Percentiles rank a stretch among this genome's conserved stretches.
phyloP scores from a whole-genome alignment of 352 stramenopile genomes.

The Peronospora farinosa region DNA sequence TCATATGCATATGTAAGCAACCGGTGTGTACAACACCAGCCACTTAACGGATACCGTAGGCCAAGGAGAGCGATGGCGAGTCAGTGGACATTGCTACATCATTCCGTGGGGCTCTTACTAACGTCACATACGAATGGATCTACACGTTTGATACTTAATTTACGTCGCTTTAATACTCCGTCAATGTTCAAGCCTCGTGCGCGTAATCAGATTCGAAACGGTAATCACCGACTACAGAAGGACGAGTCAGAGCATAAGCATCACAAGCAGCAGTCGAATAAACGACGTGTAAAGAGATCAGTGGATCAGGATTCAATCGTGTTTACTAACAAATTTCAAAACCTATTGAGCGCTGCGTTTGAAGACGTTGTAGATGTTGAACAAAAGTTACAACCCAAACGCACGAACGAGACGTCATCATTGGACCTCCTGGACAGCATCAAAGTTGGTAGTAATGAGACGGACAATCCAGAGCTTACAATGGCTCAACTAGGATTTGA shows the following conservation, averaged over 20 bases:
- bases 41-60: conserved; percentile 22
- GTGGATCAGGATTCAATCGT: conserved; percentile 29
- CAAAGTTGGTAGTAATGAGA: conserved; percentile 13
- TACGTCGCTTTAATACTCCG: conserved; percentile 31
- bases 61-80: conserved; percentile 18
- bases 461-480: conserved; percentile 29
- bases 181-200: conserved; percentile 43
- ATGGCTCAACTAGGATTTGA: conserved; percentile 50
- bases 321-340: conserved; percentile 84
- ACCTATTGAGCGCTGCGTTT: conserved; percentile 69
- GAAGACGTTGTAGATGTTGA: conserved; percentile 31
- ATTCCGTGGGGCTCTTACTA: conserved; percentile 21
- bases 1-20: background rate
- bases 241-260: conserved; percentile 7
- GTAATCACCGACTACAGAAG: conserved; percentile 13
- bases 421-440: conserved; percentile 26
- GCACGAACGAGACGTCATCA: conserved; percentile 2
- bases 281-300: conserved; percentile 16
- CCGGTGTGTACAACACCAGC: conserved; percentile 22
- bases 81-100: conserved; percentile 43
- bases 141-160: conserved; percentile 2
- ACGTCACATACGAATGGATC: conserved; percentile 2
- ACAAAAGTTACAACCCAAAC: conserved; percentile 3
- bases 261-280: conserved; percentile 20
- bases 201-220: conserved; percentile 48